Percentiles rank a stretch among this genome's conserved stretches.
Evolutionary conservation across 176 grass and related monocot genomes (phyloP).

Genomic region (Elymus sibiricus): DNA sequence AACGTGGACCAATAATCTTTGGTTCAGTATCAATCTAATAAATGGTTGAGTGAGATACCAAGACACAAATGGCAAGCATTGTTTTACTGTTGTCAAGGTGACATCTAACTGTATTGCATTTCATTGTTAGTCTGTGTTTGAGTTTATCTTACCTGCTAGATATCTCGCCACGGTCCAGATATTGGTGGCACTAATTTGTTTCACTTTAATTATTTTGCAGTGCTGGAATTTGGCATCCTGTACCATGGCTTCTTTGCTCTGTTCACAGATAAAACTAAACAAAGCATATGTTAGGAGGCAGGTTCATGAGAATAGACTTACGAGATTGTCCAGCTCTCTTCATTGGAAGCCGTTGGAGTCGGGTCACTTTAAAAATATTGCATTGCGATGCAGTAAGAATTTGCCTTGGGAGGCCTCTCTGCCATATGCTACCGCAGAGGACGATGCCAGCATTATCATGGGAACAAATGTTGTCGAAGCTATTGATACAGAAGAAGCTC

Average conservation of each 20-base stretch:
- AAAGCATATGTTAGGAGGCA: constrained; percentile 32
- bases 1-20: not conserved
- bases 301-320: constrained; percentile 9
- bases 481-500: constrained; percentile 62
- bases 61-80: not conserved
- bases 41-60: not conserved
- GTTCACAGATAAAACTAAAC: constrained; percentile 35
- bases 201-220: constrained; percentile 3
- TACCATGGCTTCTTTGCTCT: constrained; percentile 52
- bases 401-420: constrained; percentile 66
- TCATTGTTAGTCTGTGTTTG: not conserved
- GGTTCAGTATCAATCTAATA: not conserved
- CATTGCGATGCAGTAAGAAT: constrained; percentile 46
- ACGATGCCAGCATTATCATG: constrained; percentile 48
- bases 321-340: constrained; percentile 31
- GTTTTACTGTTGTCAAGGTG: constrained; percentile 19
- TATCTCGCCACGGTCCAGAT: not conserved
- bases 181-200: not conserved
- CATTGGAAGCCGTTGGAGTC: constrained; percentile 14
- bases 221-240: not conserved
- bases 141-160: not conserved
- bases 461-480: constrained; percentile 54
- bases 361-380: constrained; percentile 15
- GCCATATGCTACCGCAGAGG: constrained; percentile 52
- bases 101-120: not conserved